Conservation (phyloP, 2,329 filamentous ascomycete genomes). For the Talaromyces pinophilus region DNA sequence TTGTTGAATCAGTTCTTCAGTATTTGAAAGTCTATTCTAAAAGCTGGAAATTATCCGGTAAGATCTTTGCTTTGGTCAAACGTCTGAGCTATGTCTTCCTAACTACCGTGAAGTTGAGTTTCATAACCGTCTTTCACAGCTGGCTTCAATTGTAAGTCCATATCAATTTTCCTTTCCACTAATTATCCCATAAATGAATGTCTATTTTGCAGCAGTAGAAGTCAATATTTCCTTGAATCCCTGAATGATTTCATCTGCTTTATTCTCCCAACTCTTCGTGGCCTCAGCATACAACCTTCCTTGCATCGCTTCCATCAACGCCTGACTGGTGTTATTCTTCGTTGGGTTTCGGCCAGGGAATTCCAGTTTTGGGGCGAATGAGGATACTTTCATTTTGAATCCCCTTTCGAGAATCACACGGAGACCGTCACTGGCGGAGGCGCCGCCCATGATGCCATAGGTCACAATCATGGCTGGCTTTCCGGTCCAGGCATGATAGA, state of each 20-base stretch:
- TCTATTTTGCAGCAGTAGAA: not conserved
- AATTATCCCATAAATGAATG: not conserved
- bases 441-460: conserved; percentile 9
- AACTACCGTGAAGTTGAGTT: conserved; percentile 4
- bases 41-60: conserved; percentile 12
- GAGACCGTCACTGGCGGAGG: conserved; percentile 30
- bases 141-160: conserved; percentile 15
- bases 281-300: conserved; percentile 13
- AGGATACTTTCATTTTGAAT: conserved; percentile 28
- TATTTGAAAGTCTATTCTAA: conserved; percentile 10
- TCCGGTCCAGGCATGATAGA: conserved; percentile 16
- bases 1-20: conserved; percentile 12
- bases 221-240: conserved; percentile 8
- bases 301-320: conserved; percentile 13
- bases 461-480: conserved; percentile 16
- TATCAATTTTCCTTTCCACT: not conserved
- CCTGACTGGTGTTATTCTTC: conserved; percentile 8
- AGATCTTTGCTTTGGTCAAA: not conserved
- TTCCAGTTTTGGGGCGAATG: not conserved
- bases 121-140: not conserved
- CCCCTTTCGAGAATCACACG: conserved; percentile 29
- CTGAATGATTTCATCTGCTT: not conserved
- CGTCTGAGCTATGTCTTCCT: not conserved
- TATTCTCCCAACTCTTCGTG: not conserved
- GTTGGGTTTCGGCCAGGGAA: conserved; percentile 11